Conservation (phyloP, 805 yeast genomes). For the Kluyveromyces starmeri region DNA sequence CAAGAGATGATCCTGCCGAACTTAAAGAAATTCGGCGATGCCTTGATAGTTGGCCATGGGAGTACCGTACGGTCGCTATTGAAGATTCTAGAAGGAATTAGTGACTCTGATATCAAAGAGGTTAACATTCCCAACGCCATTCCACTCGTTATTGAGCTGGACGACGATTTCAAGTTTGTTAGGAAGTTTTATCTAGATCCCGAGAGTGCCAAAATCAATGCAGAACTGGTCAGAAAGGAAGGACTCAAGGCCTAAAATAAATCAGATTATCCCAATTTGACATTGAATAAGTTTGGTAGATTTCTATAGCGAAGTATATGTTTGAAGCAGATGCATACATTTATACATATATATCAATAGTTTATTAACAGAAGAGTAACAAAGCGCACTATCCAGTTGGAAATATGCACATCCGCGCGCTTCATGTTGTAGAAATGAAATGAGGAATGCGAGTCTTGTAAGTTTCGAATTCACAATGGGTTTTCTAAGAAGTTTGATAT, state of each 20-base stretch:
- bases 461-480: no score
- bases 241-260: conserved; percentile 37
- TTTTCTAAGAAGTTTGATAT: conserved; percentile 28
- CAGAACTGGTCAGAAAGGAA: conserved; percentile 71
- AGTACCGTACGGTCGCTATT: conserved; percentile 69
- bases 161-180: conserved; percentile 37
- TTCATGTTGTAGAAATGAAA: no score
- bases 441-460: no score
- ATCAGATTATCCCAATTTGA: no score
- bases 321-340: no score
- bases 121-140: conserved; percentile 80
- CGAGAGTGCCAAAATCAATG: conserved; percentile 68
- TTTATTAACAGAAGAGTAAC: not conserved
- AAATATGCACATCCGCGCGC: no score
- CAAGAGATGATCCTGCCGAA: conserved; percentile 38
- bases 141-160: conserved; percentile 62
- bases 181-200: conserved; percentile 67
- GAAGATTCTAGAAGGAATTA: conserved; percentile 55
- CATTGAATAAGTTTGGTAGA: no score
- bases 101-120: conserved; percentile 60
- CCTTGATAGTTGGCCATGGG: conserved; percentile 72
- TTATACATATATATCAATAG: no score
- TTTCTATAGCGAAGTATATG: no score
- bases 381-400: conserved; percentile 4
- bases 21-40: conserved; percentile 42